phyloP scores from a whole-genome alignment of 2,329 filamentous ascomycete genomes.

The Ceratocystis papillata region DNA sequence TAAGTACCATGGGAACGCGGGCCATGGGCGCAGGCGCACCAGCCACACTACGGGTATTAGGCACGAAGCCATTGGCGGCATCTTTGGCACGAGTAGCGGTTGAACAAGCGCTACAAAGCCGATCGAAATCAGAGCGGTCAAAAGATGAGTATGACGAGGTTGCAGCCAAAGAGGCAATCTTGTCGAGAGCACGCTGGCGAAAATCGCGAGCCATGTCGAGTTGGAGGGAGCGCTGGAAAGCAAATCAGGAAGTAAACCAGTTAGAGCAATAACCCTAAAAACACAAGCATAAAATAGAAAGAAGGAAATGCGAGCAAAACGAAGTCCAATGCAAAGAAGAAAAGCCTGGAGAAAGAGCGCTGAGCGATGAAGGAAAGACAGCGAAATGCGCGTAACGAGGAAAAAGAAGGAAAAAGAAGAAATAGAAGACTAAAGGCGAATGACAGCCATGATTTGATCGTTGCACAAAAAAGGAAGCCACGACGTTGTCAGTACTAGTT shows the following conservation, averaged over 20 bases:
- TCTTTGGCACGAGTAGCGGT: constrained; percentile 37
- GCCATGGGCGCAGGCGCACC: constrained; percentile 37
- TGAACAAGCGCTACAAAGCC: constrained; percentile 48
- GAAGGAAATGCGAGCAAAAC: not conserved
- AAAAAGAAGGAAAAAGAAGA: not conserved
- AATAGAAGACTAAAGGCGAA: not conserved
- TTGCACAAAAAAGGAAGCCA: constrained; percentile 14
- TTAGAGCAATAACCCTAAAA: not conserved
- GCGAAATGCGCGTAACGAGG: not conserved
- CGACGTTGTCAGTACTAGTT: not conserved
- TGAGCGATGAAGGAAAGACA: not conserved
- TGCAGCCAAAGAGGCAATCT: constrained; percentile 53
- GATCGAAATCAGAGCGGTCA: constrained; percentile 53
- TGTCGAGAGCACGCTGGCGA: constrained; percentile 52
- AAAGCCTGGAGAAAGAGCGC: not conserved
- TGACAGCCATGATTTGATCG: not conserved
- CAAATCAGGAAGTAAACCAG: not conserved
- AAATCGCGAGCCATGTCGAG: constrained; percentile 43
- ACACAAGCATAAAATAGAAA: not conserved
- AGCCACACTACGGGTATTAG: constrained; percentile 11
- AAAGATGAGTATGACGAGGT: constrained; percentile 43
- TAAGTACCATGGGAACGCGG: constrained; percentile 50
- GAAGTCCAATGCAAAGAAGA: not conserved
- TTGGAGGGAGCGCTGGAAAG: not conserved
- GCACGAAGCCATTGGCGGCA: constrained; percentile 37